Conservation (phyloP, 306 rosid genomes). For the Ceratonia siliqua region DNA sequence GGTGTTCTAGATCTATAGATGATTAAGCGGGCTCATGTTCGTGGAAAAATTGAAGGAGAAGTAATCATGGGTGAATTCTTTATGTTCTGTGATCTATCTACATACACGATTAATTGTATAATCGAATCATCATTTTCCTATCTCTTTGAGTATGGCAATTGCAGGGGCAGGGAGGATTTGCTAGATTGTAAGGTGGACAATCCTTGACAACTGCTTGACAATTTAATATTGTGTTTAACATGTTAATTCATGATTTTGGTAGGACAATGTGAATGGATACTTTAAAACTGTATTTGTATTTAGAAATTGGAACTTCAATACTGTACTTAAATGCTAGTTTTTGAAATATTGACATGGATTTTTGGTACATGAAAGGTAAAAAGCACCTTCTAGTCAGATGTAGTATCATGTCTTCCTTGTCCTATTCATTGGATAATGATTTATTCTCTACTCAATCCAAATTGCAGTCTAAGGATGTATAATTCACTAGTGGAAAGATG, state of each 20-base stretch:
- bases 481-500: constrained; percentile 50
- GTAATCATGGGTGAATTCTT: background rate
- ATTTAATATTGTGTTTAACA: background rate
- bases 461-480: constrained; percentile 52
- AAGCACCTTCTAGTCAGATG: background rate
- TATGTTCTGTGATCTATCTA: background rate
- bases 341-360: background rate
- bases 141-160: too few relatives aligned
- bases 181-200: background rate
- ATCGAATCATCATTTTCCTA: background rate
- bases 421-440: constrained; percentile 29
- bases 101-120: background rate
- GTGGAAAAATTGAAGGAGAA: background rate
- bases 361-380: background rate
- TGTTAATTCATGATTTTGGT: background rate
- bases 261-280: background rate
- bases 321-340: background rate
- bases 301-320: background rate
- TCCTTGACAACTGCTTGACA: background rate
- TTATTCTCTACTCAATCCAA: constrained; percentile 27
- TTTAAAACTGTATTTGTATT: background rate
- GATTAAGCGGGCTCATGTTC: background rate
- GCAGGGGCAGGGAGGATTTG: background rate
- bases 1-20: background rate
- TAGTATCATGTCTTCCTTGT: constrained; percentile 3